Conservation (phyloP, 1,284 basidiomycete species). For the Lignosus rhinocerotis region DNA sequence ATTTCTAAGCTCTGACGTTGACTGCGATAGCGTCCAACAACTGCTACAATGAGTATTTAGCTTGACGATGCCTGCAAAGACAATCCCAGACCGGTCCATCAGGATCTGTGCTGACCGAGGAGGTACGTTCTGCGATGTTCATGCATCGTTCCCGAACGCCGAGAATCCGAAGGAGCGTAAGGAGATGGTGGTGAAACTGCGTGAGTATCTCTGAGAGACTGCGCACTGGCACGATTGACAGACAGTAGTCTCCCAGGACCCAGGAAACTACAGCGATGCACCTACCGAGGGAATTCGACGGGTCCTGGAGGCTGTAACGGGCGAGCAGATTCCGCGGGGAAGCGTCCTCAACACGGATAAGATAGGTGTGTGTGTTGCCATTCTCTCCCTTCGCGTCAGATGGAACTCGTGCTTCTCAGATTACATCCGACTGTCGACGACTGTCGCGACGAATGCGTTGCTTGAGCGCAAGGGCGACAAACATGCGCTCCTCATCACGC, state of each 20-base stretch:
- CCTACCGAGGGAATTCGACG: constrained; percentile 93
- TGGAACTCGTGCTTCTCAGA: constrained; percentile 49
- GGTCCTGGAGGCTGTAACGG: constrained; percentile 81
- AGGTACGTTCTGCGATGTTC: constrained; percentile 82
- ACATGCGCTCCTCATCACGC: constrained; percentile 90
- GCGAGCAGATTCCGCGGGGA: constrained; percentile 65
- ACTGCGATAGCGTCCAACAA: neutral
- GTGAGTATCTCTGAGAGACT: constrained; percentile 42
- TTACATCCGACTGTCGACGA: constrained; percentile 91
- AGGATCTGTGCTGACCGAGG: constrained; percentile 62
- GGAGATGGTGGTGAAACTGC: constrained; percentile 80
- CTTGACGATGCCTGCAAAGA: constrained; percentile 12
- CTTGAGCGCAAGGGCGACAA: constrained; percentile 92
- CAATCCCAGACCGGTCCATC: constrained; percentile 60
- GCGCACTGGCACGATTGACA: neutral
- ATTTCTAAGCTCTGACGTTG: neutral
- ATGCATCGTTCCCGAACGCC: constrained; percentile 78
- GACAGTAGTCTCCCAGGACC: constrained; percentile 78
- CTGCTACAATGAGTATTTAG: neutral
- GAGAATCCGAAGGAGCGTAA: constrained; percentile 58
- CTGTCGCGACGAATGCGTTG: constrained; percentile 95
- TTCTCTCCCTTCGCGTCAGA: neutral
- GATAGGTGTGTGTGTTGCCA: constrained; percentile 56
- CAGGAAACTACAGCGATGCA: constrained; percentile 87
- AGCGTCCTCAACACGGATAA: constrained; percentile 75